A percentile compares a stretch with the other conserved stretches of the same genome.
These are phyloP conservation scores for Anacardium occidentale DNA, from an alignment of 345 rosid species.

Conservation along the genomic window DNA sequence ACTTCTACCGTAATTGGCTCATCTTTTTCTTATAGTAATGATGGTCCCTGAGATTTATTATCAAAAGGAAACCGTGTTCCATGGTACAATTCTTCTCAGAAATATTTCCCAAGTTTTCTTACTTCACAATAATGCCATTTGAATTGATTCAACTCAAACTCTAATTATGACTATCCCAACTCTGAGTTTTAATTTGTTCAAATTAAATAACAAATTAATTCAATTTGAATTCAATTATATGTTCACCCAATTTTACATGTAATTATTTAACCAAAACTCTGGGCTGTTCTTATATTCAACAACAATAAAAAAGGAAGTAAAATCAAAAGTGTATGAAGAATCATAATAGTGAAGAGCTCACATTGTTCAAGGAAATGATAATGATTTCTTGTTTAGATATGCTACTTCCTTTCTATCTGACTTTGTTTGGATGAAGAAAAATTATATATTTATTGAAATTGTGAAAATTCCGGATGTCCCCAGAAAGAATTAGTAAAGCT, in stretches of 20 bases:
- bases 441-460: background rate
- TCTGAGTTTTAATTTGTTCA: too few species aligned
- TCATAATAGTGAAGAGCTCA: background rate
- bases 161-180: too few species aligned
- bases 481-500: conserved; percentile 6
- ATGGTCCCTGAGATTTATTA: background rate
- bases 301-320: background rate
- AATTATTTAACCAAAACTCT: too few species aligned
- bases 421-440: conserved; percentile 8
- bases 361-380: background rate
- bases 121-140: background rate
- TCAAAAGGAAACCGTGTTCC: background rate
- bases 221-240: too few species aligned
- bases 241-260: too few species aligned
- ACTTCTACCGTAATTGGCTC: background rate
- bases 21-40: background rate
- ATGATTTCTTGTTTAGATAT: background rate
- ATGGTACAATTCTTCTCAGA: background rate
- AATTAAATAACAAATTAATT: too few species aligned
- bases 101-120: background rate
- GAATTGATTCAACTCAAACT: too few species aligned
- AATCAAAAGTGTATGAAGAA: background rate
- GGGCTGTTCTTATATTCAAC: background rate
- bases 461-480: conserved; percentile 1
- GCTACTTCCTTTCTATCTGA: background rate